Evolutionary conservation across 1,139 yeast species (phyloP), one percentile per base, ranked within the genome.

Genomic region (Hemisphaericaspora xylofermentans): DNA sequence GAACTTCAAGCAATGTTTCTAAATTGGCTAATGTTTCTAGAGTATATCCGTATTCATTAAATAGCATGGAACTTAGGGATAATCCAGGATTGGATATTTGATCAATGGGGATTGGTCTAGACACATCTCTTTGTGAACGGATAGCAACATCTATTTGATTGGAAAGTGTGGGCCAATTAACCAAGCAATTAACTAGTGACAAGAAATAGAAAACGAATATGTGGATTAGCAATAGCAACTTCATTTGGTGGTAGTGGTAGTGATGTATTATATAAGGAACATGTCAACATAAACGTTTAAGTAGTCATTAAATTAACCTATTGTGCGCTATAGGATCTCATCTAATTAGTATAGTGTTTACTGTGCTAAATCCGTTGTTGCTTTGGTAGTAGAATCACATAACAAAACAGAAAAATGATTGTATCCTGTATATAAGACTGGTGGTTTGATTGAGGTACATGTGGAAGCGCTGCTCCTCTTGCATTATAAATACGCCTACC

Each of bases 71-170:
- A 26, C 73, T 66, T 29, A 87, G 56, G 22, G 82, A 73, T 0
- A 84, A 68, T 0, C 96, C 96, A 2, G 79, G 63, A 3, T 67
- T 61, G 0, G 79, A 68, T 15, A 74, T 51, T 52, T 84, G 82
- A 48, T 79, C 82, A 1, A 88, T 63, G 1, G 91, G 77, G 2
- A 74, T 58, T 34, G 74, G 71, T 21, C 64, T 61, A 22, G 83
- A 63, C 2, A 85, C 60, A 54, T 88, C 96, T 43, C 96, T 64
- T 55, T 89, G 93, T 0, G 88, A 66, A 41, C 88, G 61, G 7
- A 71, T 44, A 0, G 82, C 88, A 1, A 52, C 50, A 31, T 50
- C 47, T 18, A 47, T 41, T 36, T 48, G 35, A 6, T 40, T 22
- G 12, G 49, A 40, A n/a, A 43, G 27, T 8, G 9, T 7, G 3